phyloP scores from a whole-genome alignment of 768 basidiomycete genomes.

The Rhizopogon vinicolor region DNA sequence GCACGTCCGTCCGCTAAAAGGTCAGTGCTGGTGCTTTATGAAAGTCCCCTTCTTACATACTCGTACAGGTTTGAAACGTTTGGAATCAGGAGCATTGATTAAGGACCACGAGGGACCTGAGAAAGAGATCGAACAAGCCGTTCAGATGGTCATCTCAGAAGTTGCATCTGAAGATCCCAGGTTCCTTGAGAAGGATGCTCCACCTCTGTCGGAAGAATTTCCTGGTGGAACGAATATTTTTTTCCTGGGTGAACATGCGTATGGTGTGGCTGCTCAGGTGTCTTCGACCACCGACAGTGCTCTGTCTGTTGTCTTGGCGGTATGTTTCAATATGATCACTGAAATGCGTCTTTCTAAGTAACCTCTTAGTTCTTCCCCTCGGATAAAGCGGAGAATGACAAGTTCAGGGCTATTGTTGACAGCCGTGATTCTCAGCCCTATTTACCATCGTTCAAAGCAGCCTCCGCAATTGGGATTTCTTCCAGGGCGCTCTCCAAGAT shows the following conservation, averaged over 20 bases:
- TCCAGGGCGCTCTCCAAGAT: constrained; percentile 83
- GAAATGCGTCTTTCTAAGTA: neutral
- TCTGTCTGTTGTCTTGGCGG: constrained; percentile 85
- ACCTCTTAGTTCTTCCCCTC: constrained; percentile 74
- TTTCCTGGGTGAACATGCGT: constrained; percentile 92
- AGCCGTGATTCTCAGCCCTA: constrained; percentile 52
- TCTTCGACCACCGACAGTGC: constrained; percentile 61
- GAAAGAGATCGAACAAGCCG: constrained; percentile 81
- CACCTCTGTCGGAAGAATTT: constrained; percentile 83
- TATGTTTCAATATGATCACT: constrained; percentile 28
- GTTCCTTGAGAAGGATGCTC: constrained; percentile 75
- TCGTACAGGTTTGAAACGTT: constrained; percentile 72
- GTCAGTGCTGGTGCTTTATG: constrained; percentile 32
- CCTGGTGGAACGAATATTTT: constrained; percentile 89
- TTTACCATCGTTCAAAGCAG: constrained; percentile 73
- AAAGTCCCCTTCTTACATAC: neutral
- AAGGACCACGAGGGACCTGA: constrained; percentile 89
- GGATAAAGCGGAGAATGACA: constrained; percentile 74
- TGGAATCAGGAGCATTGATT: constrained; percentile 86
- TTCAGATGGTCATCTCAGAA: constrained; percentile 79
- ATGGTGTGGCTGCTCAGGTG: constrained; percentile 94
- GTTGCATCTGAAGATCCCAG: constrained; percentile 89
- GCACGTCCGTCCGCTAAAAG: constrained; percentile 90
- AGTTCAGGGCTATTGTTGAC: constrained; percentile 67
- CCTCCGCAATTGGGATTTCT: constrained; percentile 69